A percentile compares a stretch with the other conserved stretches of the same genome.
These are phyloP conservation scores for Scenedesmus sp. DNA, from an alignment of 163 green algal genomes.

Conservation along the genomic window DNA sequence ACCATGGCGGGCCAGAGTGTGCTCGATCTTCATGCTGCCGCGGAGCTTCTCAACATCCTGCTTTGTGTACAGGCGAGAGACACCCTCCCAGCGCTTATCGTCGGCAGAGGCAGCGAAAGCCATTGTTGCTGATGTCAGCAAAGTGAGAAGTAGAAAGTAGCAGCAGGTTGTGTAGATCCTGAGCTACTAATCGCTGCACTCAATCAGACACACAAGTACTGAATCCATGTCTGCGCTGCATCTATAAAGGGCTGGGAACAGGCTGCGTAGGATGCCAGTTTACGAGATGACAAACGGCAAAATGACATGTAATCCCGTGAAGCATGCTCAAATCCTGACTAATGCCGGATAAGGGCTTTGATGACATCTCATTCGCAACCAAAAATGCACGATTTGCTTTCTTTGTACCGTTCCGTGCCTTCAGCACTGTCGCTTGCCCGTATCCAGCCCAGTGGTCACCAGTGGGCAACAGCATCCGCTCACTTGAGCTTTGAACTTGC, in stretches of 20 bases:
- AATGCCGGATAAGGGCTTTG: not conserved
- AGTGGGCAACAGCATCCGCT: not conserved
- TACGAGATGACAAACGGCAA: conserved; percentile 11
- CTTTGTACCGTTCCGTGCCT: not conserved
- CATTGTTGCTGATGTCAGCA: not conserved
- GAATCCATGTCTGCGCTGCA: not conserved
- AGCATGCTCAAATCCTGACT: not conserved
- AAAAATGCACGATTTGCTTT: not conserved
- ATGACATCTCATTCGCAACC: not conserved
- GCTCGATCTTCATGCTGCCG: conserved; percentile 78
- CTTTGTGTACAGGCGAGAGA: conserved; percentile 61
- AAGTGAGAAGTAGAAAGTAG: not conserved
- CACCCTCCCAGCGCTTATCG: conserved; percentile 57
- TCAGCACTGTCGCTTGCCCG: not conserved
- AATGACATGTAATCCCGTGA: not conserved
- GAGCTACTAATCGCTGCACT: not conserved
- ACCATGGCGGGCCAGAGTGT: conserved; percentile 80
- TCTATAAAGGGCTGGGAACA: not conserved
- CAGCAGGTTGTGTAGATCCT: not conserved
- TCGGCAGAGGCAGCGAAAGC: conserved; percentile 7
- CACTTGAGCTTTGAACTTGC: not conserved
- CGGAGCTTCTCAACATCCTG: conserved; percentile 75
- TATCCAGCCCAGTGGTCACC: not conserved
- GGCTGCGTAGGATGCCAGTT: not conserved
- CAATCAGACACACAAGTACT: not conserved